Evolutionary conservation across 352 stramenopile genomes (phyloP), one percentile per base, ranked within the genome.

Genomic region (Globisporangium ultimum): DNA sequence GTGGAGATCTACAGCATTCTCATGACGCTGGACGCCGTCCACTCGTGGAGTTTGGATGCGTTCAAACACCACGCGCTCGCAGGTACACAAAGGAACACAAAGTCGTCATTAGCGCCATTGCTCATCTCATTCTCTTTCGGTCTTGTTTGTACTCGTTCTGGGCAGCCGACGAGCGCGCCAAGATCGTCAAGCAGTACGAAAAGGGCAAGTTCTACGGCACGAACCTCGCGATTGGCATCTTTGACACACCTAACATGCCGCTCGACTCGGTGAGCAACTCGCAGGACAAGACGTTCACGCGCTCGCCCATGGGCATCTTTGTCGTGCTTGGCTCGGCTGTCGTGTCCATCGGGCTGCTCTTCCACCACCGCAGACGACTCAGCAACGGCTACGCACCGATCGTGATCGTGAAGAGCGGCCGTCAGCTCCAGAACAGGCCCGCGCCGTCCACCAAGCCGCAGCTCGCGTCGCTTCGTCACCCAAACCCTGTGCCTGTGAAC

Each of bases 1-100:
- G 61, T 87, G 28, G 71, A 87, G 52, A 70, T 89, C 62, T 91
- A 87, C 58, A 88, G 78, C 50, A 70, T 91, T 43, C 72, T 87
- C 1, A 48, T 91, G 46, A 71, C 54, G 18, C 64, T 78, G 22
- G 76, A 84, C 1, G 18, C 60, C 8, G 48, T 57, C 0, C 28
- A 52, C 7, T 49, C 32, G 12, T 87, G 75, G 75, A 69, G 64
- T 0, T 57, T 91, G 38, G 73, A 89, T 47, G 71, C 73, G 41
- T 91, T 78, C 69, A 81, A 85, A 47, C 71, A 72, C 42, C 78
- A 91, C 49, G 48, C 64, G 13, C 53, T 91, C 6, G 72, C 76
- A 58, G 78, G 78, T 73, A 69, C 12, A 10, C 40, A 43, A 13
- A 2, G 3, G 2, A 2, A 5, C 24, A 2, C 10, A 45, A 45